phyloP scores from a whole-genome alignment of 2,329 filamentous ascomycete genomes.

The Seiridium cupressi region DNA sequence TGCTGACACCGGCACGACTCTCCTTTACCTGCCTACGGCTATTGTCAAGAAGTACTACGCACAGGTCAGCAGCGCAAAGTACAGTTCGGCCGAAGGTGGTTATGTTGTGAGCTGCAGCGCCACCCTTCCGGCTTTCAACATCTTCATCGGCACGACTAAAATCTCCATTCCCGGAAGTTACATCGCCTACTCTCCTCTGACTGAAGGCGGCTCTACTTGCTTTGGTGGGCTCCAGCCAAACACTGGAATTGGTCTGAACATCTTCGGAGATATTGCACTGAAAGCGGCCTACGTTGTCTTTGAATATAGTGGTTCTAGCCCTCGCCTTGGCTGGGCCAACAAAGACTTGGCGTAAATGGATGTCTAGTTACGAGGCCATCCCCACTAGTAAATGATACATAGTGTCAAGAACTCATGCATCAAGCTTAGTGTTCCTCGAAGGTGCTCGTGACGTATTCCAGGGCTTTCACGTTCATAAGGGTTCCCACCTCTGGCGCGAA shows the following conservation, averaged over 20 bases:
- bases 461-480: too few relatives aligned
- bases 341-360: not conserved
- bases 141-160: conserved; percentile 17
- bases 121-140: conserved; percentile 40
- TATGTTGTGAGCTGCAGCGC: conserved; percentile 55
- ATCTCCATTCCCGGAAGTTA: conserved; percentile 4
- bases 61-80: conserved; percentile 48
- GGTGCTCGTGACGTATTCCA: too few relatives aligned
- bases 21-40: conserved; percentile 52
- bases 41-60: conserved; percentile 57
- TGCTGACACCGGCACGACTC: conserved; percentile 66
- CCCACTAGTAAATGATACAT: too few relatives aligned
- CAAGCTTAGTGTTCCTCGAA: too few relatives aligned
- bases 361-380: too few relatives aligned
- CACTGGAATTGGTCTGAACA: conserved; percentile 9
- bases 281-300: conserved; percentile 13
- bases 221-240: conserved; percentile 8
- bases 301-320: not conserved
- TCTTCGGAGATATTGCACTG: conserved; percentile 12
- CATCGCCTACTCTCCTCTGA: not conserved
- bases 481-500: too few relatives aligned
- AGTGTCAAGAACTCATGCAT: too few relatives aligned
- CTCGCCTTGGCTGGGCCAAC: conserved; percentile 4
- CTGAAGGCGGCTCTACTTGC: conserved; percentile 1
- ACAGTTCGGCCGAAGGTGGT: conserved; percentile 41